Evolutionary conservation across 2,329 filamentous ascomycete genomes (phyloP), one percentile per base, ranked within the genome.

Genomic region (Epichloe brachyelytri): DNA sequence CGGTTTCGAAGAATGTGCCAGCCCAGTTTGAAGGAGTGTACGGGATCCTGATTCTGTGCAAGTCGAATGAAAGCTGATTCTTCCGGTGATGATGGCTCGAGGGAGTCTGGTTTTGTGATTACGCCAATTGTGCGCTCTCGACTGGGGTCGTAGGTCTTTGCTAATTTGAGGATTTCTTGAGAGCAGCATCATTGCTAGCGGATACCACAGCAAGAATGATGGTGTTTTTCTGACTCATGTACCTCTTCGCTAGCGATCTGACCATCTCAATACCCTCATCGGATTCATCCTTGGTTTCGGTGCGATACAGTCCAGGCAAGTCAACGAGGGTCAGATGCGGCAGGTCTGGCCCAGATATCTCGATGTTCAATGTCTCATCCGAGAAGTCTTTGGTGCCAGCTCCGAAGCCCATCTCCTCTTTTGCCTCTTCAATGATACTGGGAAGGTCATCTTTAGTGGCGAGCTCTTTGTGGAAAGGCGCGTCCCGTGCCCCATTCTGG

Each of bases 161-260:
- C 71, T 12, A 71, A 65, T 0, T 69, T 62, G 0, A 79, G 61
- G 4, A 83, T 71, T 5, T 64, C 63, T 50, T 84, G 79, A 73
- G 72, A 11, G 72, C 71, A 33, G 72, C 69, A 41, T 80, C 71
- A 14, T 67, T 65, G 37, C 68, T 72, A 1, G 76, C 76, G 0
- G 71, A 68, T 1, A 80, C 63, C 0, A 80, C 69, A 0, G 77
- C 74, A 0, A 83, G 63, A 1, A 83, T 78, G 50, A 85, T 79
- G 57, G 72, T 83, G n/a, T 78, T 71, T 12, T 66, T 59, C 30
- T 75, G 69, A n/a, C 59, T 58, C 70, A 85, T 80, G 56, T 85
- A 85, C 0, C 63, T 62, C 2, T 73, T 59, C 0, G 74, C 70
- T 0, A 74, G 56, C 11, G 63, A 49, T n/a, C 64, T 56, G 10